Evolutionary conservation across 73 alveolate genomes (phyloP), one percentile per base, ranked within the genome.

Genomic region (Paramecium sexaurelia): DNA sequence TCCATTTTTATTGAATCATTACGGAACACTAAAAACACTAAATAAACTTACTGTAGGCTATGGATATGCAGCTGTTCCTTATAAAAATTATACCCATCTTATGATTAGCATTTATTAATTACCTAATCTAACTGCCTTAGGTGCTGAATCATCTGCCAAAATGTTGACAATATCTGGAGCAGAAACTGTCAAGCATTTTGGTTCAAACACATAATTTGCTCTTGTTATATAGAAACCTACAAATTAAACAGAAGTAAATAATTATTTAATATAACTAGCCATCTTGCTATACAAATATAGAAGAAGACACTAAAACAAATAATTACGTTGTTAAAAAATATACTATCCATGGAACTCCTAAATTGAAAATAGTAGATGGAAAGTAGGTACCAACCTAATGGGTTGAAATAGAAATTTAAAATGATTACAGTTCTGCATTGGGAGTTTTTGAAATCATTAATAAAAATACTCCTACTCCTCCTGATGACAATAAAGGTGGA

Each of bases 81-180:
- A 51, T 19, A 17, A 51, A 15, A 51, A 71, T 71, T 35, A 15
- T 33, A 7, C 43, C 6, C 35, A 71, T 32, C 8, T 71, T 17
- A 33, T 71, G 86, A 40, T 36, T 15, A 40, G 55, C 37, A 40
- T 71, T 3, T 71, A 71, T 71, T 19, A 71, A 71, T 71, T 71
- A 19, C 86, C 86, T 32, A 33, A 9, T 7, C 6, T 29, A 26
- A 61, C 39, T 22, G 26, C 51, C 45, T 61, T 40, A 35, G 35
- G 17, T 33, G 32, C 37, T 27, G 86, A 71, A 13, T 9, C 55
- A 71, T 17, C 1, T 11, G 43, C 86, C 13, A 27, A 71, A 33
- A 71, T 71, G 51, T 4, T 71, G 5, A 71, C 86, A 37, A 27
- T 71, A n/a, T 8, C 24, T 6, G 86, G 86, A 71, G 86, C 57